Evolutionary conservation across 2,329 filamentous ascomycete genomes (phyloP), one percentile per base, ranked within the genome.

Genomic region (Claviceps sp.): DNA sequence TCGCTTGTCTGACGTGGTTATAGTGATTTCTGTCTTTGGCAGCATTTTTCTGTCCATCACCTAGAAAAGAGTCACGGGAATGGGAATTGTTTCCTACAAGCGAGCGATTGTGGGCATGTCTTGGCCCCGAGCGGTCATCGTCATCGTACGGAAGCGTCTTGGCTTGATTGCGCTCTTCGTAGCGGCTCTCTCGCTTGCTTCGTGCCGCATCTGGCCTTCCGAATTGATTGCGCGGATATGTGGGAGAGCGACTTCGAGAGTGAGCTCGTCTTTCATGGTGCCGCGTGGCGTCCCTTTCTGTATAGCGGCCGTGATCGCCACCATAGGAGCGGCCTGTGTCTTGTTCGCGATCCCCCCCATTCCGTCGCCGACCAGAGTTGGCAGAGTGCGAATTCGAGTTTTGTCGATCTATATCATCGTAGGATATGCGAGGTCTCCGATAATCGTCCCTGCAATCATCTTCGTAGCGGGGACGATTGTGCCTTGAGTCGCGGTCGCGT

Each of bases 401-500:
- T 20, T 73, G 73, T 18, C 70, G 76, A 68, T 78, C 79, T 66
- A 77, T 64, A 65, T 82, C 78, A 63, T 78, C 75, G 69, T 79
- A 80, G 6, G 71, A 67, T 22, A 72, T 64, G 49, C 72, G 77
- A 48, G 70, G 63, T 49, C 72, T 72, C 52, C 72, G 72, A 56
- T 70, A 67, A 52, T 71, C 70, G 51, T 77, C 71, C 58, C 69
- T 66, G 44, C 69, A 60, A 47, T 73, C 68, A 51, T 81, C 75
- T 62, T 86, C 81, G 70, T 84, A 81, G 59, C 78, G 77, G 37
- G 77, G 70, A 59, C 78, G 81, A 63, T 79, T 79, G 57, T 75
- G 75, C 62, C 82, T 74, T 42, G 77, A 67, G 59, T 86, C 82
- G 67, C 62, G 58, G 45, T 67, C 65, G 54, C 65, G 64, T 49